Conservation (phyloP, 495 filamentous ascomycete genomes). For the Daldinia childiae region DNA sequence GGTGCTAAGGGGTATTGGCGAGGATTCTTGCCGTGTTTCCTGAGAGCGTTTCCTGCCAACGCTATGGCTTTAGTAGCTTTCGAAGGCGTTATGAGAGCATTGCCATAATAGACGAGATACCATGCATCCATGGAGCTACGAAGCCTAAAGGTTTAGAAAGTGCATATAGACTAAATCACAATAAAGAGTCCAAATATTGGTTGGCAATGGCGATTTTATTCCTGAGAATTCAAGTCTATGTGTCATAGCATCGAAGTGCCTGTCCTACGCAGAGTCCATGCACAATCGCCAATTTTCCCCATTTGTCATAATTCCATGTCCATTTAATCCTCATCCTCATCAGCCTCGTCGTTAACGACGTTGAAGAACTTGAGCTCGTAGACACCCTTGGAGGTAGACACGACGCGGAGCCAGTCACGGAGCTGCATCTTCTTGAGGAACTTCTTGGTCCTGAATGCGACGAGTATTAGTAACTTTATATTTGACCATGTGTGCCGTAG, state of each 20-base stretch:
- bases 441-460: constrained; percentile 88
- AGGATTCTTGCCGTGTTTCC: constrained; percentile 91
- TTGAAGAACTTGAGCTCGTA: constrained; percentile 99
- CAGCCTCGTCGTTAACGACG: constrained; percentile 95
- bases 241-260: constrained; percentile 25
- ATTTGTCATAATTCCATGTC: constrained; percentile 14
- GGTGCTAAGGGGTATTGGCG: constrained; percentile 89
- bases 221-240: constrained; percentile 37
- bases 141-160: neutral
- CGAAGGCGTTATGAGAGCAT: constrained; percentile 85
- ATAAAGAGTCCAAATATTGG: neutral
- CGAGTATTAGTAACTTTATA: constrained; percentile 18
- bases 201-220: constrained; percentile 33
- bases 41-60: constrained; percentile 96
- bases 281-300: constrained; percentile 28
- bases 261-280: constrained; percentile 35
- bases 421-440: constrained; percentile 99
- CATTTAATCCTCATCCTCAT: constrained; percentile 95
- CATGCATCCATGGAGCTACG: neutral
- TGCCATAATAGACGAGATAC: constrained; percentile 61
- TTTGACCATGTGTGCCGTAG: neutral
- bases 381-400: constrained; percentile 94
- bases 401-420: constrained; percentile 99
- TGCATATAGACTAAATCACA: neutral
- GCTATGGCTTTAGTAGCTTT: constrained; percentile 92